These are phyloP conservation scores for Flaveria linearis DNA, from an alignment of 129 eudicot genomes.

Conservation along the genomic window DNA sequence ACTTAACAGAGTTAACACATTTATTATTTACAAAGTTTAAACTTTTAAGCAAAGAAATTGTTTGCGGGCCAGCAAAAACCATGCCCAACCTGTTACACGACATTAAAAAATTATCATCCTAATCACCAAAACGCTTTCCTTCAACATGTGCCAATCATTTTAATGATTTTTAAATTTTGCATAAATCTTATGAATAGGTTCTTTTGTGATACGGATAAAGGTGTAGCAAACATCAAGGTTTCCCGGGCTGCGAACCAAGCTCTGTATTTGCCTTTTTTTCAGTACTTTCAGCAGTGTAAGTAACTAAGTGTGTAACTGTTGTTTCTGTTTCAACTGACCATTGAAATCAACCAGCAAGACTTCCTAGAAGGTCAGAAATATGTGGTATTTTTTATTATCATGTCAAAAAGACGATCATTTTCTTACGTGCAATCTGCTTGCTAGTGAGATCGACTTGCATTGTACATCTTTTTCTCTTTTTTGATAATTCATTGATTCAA, in stretches of 20 bases:
- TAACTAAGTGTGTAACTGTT: slow-evolving; percentile 28
- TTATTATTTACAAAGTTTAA: neutral
- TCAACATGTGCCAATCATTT: neutral
- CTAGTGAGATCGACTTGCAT: slow-evolving; percentile 15
- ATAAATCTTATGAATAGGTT: slow-evolving; percentile 45
- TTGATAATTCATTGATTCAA: slow-evolving; percentile 14
- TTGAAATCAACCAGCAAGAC: neutral
- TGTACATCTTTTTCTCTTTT: neutral
- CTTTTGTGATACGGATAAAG: slow-evolving; percentile 66
- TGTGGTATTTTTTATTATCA: slow-evolving; percentile 15
- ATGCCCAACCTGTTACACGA: neutral
- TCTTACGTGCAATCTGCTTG: slow-evolving; percentile 13
- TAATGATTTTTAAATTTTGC: neutral
- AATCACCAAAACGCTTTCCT: slow-evolving; percentile 14
- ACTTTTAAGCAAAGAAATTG: neutral
- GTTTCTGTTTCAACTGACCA: slow-evolving; percentile 14
- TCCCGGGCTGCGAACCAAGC: slow-evolving; percentile 10
- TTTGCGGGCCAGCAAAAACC: neutral
- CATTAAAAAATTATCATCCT: neutral
- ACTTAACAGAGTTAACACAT: neutral
- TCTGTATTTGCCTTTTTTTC: slow-evolving; percentile 10
- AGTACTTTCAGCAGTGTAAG: slow-evolving; percentile 26
- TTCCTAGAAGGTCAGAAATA: slow-evolving; percentile 14
- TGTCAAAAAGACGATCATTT: slow-evolving; percentile 13
- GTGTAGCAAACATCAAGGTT: slow-evolving; percentile 36